phyloP scores from a whole-genome alignment of 495 filamentous ascomycete species.

The Cairneyella variabilis region DNA sequence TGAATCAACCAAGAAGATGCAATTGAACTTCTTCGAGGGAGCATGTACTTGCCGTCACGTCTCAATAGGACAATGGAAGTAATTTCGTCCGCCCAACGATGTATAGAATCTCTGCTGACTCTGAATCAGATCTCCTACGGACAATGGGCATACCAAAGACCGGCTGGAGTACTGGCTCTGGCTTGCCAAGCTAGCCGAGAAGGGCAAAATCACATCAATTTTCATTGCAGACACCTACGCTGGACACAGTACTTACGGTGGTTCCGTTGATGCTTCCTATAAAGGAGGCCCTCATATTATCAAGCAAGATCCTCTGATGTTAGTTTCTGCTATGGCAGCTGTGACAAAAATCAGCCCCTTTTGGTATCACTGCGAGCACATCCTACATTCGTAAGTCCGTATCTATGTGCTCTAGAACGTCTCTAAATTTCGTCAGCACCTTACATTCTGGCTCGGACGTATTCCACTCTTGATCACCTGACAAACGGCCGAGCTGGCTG shows the following conservation, averaged over 20 bases:
- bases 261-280: not conserved
- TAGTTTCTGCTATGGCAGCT: constrained; percentile 52
- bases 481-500: constrained; percentile 57
- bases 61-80: constrained; percentile 46
- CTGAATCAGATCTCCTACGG: constrained; percentile 42
- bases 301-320: constrained; percentile 40
- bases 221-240: constrained; percentile 62
- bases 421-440: constrained; percentile 37
- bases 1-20: constrained; percentile 40
- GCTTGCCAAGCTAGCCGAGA: constrained; percentile 55
- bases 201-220: constrained; percentile 54
- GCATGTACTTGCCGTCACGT: constrained; percentile 39
- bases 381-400: constrained; percentile 33
- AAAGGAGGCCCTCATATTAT: constrained; percentile 1
- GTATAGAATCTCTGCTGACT: constrained; percentile 8
- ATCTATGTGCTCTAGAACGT: not conserved
- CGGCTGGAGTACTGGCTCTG: constrained; percentile 57
- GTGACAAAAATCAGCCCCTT: constrained; percentile 51
- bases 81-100: not conserved
- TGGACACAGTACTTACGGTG: constrained; percentile 51
- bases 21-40: constrained; percentile 46
- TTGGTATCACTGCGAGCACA: constrained; percentile 54
- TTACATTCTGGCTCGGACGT: constrained; percentile 54
- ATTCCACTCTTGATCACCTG: constrained; percentile 61
- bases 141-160: constrained; percentile 54